phyloP scores from a whole-genome alignment of 2,329 filamentous ascomycete genomes.

The Macrophomina phaseolina region DNA sequence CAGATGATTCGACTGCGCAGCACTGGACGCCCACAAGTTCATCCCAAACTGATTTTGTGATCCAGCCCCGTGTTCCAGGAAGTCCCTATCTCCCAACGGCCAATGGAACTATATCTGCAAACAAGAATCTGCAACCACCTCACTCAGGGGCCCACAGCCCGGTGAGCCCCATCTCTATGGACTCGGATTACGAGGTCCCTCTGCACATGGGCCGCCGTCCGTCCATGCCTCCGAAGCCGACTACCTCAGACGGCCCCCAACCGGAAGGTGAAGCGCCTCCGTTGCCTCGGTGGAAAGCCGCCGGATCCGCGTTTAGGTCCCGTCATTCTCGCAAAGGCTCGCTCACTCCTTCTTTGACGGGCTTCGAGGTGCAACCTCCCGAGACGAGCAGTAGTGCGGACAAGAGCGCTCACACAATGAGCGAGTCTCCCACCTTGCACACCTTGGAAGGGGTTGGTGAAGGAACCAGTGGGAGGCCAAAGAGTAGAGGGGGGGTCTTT shows the following conservation, averaged over 20 bases:
- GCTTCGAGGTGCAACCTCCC: conserved; percentile 14
- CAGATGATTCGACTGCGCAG: background rate
- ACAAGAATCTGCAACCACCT: conserved; percentile 16
- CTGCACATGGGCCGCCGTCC: background rate
- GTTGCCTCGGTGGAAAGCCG: conserved; percentile 17
- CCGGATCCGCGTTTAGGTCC: conserved; percentile 9
- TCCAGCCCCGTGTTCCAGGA: conserved; percentile 22
- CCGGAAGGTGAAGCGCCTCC: conserved; percentile 2
- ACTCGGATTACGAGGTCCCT: conserved; percentile 17
- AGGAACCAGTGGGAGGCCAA: conserved; percentile 14
- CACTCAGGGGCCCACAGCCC: conserved; percentile 23
- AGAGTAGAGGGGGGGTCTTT: conserved; percentile 22
- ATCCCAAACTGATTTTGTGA: conserved; percentile 26
- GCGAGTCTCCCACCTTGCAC: conserved; percentile 13
- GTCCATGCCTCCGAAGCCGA: conserved; percentile 9
- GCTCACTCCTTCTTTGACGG: conserved; percentile 22
- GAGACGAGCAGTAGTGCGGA: conserved; percentile 20
- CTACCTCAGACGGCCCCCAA: conserved; percentile 17
- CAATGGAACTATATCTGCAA: conserved; percentile 12
- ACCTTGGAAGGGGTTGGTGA: conserved; percentile 21
- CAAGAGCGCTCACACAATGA: conserved; percentile 19
- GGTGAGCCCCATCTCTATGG: conserved; percentile 11
- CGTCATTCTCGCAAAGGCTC: conserved; percentile 24
- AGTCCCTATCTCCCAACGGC: conserved; percentile 18
- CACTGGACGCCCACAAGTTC: conserved; percentile 7